Evolutionary conservation across 2,329 filamentous ascomycete genomes (phyloP).

Genomic region (Berkeleyomyces rouxiae): DNA sequence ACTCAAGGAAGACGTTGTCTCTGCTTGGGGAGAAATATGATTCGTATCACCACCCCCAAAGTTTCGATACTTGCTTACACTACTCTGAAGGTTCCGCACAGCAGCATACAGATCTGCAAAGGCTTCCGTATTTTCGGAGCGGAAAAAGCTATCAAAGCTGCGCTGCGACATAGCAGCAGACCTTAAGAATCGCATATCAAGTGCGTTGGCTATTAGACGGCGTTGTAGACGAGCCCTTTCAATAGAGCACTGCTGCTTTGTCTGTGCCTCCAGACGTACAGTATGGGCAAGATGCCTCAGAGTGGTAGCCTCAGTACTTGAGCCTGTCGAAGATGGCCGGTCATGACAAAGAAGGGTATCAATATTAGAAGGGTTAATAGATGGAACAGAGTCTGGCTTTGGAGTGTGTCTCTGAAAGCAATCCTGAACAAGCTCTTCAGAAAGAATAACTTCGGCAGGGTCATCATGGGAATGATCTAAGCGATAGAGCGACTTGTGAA

Average conservation of each 20-base stretch:
- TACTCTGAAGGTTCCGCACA: slow-evolving; percentile 62
- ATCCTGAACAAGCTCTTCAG: background rate
- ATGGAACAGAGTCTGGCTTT: background rate
- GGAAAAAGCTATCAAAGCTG: slow-evolving; percentile 62
- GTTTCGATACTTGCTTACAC: slow-evolving; percentile 54
- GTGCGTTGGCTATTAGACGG: slow-evolving; percentile 56
- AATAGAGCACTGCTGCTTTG: slow-evolving; percentile 56
- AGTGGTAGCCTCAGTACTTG: slow-evolving; percentile 48
- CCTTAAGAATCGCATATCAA: slow-evolving; percentile 57
- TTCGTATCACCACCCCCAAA: slow-evolving; percentile 59
- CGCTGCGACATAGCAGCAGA: slow-evolving; percentile 60
- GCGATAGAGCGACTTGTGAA: background rate
- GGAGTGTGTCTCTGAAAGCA: background rate
- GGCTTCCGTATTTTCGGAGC: slow-evolving; percentile 59
- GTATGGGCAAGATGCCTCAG: slow-evolving; percentile 64
- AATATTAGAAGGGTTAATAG: background rate
- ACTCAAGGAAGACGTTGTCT: slow-evolving; percentile 16
- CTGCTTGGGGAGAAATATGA: slow-evolving; percentile 35
- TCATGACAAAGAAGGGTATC: slow-evolving; percentile 53
- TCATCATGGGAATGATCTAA: slow-evolving; percentile 2
- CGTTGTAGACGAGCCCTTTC: slow-evolving; percentile 58
- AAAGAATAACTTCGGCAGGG: slow-evolving; percentile 7
- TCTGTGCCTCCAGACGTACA: slow-evolving; percentile 64
- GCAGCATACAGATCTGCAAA: slow-evolving; percentile 63
- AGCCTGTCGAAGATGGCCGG: slow-evolving; percentile 27